Base-by-base conservation (phyloP, 176 grass and related monocot genomes). In the Areca catechu region DNA sequence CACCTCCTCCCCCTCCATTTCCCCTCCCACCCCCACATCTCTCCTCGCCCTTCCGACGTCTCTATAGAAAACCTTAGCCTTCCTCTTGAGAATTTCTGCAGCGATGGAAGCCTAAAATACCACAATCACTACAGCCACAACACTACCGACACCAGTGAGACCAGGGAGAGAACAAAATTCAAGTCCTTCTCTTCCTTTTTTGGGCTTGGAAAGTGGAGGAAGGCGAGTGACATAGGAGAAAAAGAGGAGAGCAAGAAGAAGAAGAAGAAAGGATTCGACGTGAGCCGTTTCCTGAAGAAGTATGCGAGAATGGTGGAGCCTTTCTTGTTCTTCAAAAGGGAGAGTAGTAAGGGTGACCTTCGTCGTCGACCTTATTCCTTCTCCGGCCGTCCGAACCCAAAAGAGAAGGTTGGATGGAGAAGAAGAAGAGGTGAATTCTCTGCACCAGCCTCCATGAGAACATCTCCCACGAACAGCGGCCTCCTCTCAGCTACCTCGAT, bases 381-480 rank as follows among this genome's bases (percentile, higher is more conserved):
- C 74, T 83, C 81, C 3, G 87, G 49, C 49, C 77, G 71, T 0
- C 54, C 72, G 27, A 65, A 43, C 57, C 62, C 54, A 15, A 80
- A 75, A 28, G 51, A 67, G 18, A 71, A 56, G 58, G 63, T 57
- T 15, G 20, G 21, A 75, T 74, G 70, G 56, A 68, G 23, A 54
- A 56, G 75, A 16, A 62, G 61, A 0, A 77, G 27, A 19, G 79
- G 77, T 54, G 74, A 82, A 58, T 78, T 76, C 16, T 90, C 93
- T 0, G 93, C 93, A 18, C 93, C 93, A 16, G 87, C 76, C 12
- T 97, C 93, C n/a, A 85, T 82, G 69, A 58, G 80, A 3, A 81
- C 72, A 1, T 97, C 93, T 0, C 93, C 93, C 6, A 75, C 79
- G 2, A 86, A 92, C 80, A 92, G 93, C 53, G 93, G 87, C 1